These are phyloP conservation scores for Cephaloascus fragrans DNA, from an alignment of 805 yeast genomes.

Conservation along the genomic window DNA sequence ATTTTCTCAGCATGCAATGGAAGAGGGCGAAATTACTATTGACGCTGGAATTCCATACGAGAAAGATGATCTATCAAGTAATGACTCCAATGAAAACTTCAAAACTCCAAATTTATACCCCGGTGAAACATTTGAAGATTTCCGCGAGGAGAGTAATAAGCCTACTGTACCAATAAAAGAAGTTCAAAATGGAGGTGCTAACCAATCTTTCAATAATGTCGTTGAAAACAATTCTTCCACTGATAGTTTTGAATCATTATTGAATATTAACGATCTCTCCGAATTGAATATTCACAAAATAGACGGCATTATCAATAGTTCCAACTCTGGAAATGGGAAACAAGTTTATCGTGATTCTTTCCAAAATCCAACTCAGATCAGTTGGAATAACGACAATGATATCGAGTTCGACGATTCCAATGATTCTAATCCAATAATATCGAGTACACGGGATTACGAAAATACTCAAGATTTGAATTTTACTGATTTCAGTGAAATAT, in stretches of 20 bases:
- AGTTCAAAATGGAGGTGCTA: constrained; percentile 24
- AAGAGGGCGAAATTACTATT: background rate
- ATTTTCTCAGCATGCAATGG: too few species aligned
- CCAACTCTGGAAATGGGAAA: constrained; percentile 9
- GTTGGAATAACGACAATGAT: constrained; percentile 30
- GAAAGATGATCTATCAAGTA: background rate
- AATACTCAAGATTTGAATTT: background rate
- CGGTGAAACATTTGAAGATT: constrained; percentile 88
- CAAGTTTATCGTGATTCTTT: constrained; percentile 13
- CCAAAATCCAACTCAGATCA: constrained; percentile 27
- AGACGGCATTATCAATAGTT: constrained; percentile 22
- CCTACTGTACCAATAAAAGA: too few species aligned
- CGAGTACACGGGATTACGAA: constrained; percentile 2
- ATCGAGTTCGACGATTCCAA: constrained; percentile 18
- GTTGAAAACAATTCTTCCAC: background rate
- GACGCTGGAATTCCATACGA: background rate
- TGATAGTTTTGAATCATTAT: constrained; percentile 1
- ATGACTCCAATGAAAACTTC: background rate
- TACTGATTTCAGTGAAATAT: background rate
- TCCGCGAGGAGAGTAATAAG: constrained; percentile 34
- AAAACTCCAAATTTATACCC: constrained; percentile 60
- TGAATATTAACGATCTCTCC: constrained; percentile 26
- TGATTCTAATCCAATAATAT: constrained; percentile 5
- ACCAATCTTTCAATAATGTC: constrained; percentile 8
- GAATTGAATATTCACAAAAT: constrained; percentile 27